Conservation (phyloP, 768 basidiomycete genomes). For the Boletus rubescentipes region DNA sequence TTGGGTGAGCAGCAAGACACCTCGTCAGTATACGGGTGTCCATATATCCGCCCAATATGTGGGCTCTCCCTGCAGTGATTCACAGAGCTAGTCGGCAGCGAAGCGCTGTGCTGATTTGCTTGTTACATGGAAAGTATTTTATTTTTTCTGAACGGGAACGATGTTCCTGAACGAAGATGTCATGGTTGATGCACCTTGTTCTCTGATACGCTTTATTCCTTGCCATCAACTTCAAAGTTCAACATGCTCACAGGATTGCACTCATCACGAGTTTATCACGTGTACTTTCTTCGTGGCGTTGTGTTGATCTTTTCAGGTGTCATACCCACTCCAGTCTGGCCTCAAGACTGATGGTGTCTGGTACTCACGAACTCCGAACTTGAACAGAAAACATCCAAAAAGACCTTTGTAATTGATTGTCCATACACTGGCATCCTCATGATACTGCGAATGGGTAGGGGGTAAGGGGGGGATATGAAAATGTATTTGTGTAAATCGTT, state of each 20-base stretch:
- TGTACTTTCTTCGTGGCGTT: too few species aligned
- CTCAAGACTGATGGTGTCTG: background rate
- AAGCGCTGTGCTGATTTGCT: background rate
- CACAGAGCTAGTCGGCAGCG: background rate
- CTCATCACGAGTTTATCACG: background rate
- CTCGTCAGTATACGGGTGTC: too few species aligned
- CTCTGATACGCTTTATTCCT: background rate
- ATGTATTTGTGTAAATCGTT: constrained; percentile 23
- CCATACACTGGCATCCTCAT: constrained; percentile 20
- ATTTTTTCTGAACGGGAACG: background rate
- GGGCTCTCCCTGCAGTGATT: background rate
- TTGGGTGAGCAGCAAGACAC: background rate
- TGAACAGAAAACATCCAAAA: constrained; percentile 1
- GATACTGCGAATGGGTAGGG: constrained; percentile 11
- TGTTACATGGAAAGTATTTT: background rate
- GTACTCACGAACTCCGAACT: background rate
- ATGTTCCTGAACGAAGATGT: background rate
- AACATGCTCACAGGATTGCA: background rate
- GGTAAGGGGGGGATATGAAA: constrained; percentile 4
- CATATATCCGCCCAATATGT: too few species aligned
- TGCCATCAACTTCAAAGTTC: background rate
- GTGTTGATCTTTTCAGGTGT: too few species aligned
- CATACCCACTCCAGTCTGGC: background rate
- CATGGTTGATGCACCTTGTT: background rate
- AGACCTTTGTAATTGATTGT: constrained; percentile 11